Evolutionary conservation across 1,139 yeast genomes (phyloP).

Genomic region (Nakaseomyces bracarensis): DNA sequence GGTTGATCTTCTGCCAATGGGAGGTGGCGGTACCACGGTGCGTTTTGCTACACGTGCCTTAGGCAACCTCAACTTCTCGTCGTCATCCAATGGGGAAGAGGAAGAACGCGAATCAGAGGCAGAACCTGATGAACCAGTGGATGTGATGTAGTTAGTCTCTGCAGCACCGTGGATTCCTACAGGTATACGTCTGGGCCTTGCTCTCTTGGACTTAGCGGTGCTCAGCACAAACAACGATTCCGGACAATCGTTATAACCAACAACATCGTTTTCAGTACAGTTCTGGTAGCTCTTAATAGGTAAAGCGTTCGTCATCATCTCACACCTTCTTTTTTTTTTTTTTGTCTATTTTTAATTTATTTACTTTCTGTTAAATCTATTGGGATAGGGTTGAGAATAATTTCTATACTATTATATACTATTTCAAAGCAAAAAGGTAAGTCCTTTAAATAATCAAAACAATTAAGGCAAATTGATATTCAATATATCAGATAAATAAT

Average conservation of each 20-base stretch:
- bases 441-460: neutral
- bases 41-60: conserved; percentile 1
- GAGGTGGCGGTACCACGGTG: conserved; percentile 7
- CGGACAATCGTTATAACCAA: conserved; percentile 34
- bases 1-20: conserved; percentile 3
- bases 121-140: too few relatives aligned
- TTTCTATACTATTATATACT: too few relatives aligned
- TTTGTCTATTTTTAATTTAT: neutral
- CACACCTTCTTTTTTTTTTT: neutral
- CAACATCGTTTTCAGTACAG: conserved; percentile 31
- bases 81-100: neutral
- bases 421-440: too few relatives aligned
- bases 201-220: neutral
- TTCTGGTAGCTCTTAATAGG: conserved; percentile 27
- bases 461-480: too few relatives aligned
- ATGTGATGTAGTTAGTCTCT: neutral
- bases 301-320: neutral
- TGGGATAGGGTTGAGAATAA: too few relatives aligned
- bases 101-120: too few relatives aligned
- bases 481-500: too few relatives aligned
- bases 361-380: too few relatives aligned
- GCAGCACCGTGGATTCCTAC: neutral
- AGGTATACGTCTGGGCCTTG: conserved; percentile 5
- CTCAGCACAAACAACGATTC: conserved; percentile 21
- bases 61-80: neutral